A percentile compares a stretch with the other conserved stretches of the same genome.
phyloP scores from a whole-genome alignment of 2,329 filamentous ascomycete genomes.

The Elsinoe ampelina region DNA sequence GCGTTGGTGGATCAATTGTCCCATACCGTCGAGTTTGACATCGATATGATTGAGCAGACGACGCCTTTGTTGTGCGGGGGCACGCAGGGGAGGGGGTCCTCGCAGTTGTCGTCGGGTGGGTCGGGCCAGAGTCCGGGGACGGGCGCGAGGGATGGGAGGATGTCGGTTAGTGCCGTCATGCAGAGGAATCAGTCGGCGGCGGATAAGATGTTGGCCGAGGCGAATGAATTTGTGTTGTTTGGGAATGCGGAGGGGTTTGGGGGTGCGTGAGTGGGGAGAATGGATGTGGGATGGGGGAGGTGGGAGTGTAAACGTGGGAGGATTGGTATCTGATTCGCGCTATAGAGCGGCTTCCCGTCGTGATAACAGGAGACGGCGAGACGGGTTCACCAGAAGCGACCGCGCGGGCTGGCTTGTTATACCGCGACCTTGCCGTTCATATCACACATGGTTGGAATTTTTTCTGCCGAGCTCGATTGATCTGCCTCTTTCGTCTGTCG shows the following conservation, averaged over 20 bases:
- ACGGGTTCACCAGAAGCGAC: no score
- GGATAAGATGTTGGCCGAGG: slow-evolving; percentile 7
- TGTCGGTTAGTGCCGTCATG: background rate
- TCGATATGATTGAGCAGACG: slow-evolving; percentile 8
- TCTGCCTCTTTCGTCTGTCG: no score
- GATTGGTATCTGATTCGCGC: no score
- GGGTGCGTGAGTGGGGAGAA: background rate
- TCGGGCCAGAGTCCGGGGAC: background rate
- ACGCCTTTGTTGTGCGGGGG: slow-evolving; percentile 2
- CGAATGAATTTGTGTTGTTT: slow-evolving; percentile 11
- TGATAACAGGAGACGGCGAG: no score
- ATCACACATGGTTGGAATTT: no score
- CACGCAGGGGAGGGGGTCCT: background rate
- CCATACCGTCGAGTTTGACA: slow-evolving; percentile 11
- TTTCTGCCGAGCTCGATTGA: no score
- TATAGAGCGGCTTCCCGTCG: no score
- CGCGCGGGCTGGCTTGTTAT: no score
- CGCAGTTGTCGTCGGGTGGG: background rate
- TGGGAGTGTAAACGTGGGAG: no score
- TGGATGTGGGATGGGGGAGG: no score
- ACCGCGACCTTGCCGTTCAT: no score
- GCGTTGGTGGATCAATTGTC: slow-evolving; percentile 6
- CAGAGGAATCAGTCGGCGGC: background rate
- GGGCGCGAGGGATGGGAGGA: background rate
- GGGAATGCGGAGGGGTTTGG: slow-evolving; percentile 3